These are phyloP conservation scores for Diplodia scrobiculata DNA, from an alignment of 2,329 filamentous ascomycete genomes.

Conservation along the genomic window DNA sequence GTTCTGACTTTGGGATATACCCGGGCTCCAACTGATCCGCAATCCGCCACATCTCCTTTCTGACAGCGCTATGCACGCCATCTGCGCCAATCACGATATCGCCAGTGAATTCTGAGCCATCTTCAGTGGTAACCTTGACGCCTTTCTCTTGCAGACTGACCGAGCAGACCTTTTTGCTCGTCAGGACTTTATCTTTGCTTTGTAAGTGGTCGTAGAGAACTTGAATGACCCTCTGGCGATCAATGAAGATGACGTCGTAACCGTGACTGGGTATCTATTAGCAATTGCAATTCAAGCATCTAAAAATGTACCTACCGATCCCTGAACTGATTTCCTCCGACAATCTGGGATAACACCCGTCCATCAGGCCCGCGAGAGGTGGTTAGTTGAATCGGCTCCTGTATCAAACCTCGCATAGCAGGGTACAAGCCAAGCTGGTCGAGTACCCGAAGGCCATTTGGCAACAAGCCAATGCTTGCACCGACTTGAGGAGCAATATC, in stretches of 20 bases:
- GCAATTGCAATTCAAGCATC: not conserved
- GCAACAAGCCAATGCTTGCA: slow-evolving; percentile 33
- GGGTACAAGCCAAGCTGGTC: slow-evolving; percentile 28
- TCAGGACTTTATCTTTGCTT: slow-evolving; percentile 13
- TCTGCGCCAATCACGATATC: slow-evolving; percentile 28
- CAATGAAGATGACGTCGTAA: slow-evolving; percentile 27
- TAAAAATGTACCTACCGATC: not conserved
- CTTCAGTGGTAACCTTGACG: slow-evolving; percentile 2
- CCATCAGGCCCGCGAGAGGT: not conserved
- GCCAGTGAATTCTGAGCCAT: not conserved
- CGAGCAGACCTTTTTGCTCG: not conserved
- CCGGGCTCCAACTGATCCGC: slow-evolving; percentile 26
- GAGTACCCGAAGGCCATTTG: slow-evolving; percentile 29
- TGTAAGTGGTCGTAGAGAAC: slow-evolving; percentile 33
- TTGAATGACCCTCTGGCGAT: slow-evolving; percentile 30
- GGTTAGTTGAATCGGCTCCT: not conserved
- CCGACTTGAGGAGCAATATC: slow-evolving; percentile 34
- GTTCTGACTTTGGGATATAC: slow-evolving; percentile 8
- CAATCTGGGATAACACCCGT: not conserved
- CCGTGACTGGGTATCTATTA: not conserved
- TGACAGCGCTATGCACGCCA: slow-evolving; percentile 25
- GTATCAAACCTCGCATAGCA: slow-evolving; percentile 15
- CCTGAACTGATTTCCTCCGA: not conserved
- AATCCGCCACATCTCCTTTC: slow-evolving; percentile 28
- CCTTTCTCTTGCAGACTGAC: not conserved